Percentiles rank a stretch among this genome's conserved stretches.
These are phyloP conservation scores for Herpetospermum pedunculosum DNA, from an alignment of 306 rosid species.

Conservation along the genomic window DNA sequence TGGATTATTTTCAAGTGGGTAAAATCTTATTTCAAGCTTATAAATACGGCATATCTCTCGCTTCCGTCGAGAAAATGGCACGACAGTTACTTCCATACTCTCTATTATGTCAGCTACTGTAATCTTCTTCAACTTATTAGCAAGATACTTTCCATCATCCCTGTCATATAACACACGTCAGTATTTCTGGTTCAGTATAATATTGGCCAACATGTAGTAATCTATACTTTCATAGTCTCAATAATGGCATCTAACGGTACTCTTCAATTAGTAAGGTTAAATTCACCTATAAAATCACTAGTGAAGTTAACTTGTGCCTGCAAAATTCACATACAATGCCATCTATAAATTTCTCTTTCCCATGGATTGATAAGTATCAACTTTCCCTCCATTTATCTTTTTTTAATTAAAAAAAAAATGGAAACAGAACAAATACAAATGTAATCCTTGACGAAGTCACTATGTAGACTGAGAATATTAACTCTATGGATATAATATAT, in stretches of 20 bases:
- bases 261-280: neutral
- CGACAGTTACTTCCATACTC: slow-evolving; percentile 55
- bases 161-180: slow-evolving; percentile 24
- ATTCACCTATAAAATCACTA: neutral
- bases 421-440: neutral
- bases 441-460: neutral
- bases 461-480: neutral
- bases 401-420: neutral
- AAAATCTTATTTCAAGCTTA: slow-evolving; percentile 59
- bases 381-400: neutral
- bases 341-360: neutral
- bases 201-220: neutral
- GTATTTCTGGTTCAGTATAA: neutral
- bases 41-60: slow-evolving; percentile 49
- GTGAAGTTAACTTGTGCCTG: neutral
- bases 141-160: slow-evolving; percentile 50
- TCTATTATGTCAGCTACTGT: slow-evolving; percentile 80
- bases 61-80: slow-evolving; percentile 26
- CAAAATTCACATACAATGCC: neutral
- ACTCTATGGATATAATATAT: neutral
- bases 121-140: slow-evolving; percentile 66
- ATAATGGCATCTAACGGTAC: neutral
- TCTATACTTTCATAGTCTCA: neutral
- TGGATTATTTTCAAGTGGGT: slow-evolving; percentile 54
- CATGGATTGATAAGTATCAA: neutral